Base-by-base conservation (phyloP, 225 moss, liverwort and hornwort genomes). In the Neckera pumila region DNA sequence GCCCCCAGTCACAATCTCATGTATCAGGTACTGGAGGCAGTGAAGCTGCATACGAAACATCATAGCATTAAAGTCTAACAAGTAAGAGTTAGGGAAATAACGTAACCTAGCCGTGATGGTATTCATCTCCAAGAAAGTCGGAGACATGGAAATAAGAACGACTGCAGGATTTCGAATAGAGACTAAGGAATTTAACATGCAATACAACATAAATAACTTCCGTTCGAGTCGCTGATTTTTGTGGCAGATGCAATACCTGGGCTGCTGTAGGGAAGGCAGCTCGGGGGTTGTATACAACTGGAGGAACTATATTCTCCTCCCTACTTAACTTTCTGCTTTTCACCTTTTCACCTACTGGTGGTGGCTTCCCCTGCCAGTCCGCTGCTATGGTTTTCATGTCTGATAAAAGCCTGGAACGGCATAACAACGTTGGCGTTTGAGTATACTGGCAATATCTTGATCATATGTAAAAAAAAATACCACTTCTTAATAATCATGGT, bases 221-320 rank as follows among this genome's bases (percentile, higher is more conserved):
- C 63, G 11, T 36, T 62, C 54, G 84, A 42, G 77, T 82, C 20
- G 36, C 53, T 76, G 36, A 43, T 72, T 61, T 42, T 75, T 27
- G 51, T 43, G 87, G 58, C 53, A 83, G 61, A 83, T 76, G 58
- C 58, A 84, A 80, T 90, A 95, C 94, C 97, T 98, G 98, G 86
- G 97, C 96, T 88, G 98, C 94, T 90, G 98, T 95, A 81, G 98
- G 98, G 87, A 96, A 91, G 79, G 97, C 96, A 86, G 97, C 93
- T 84, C 98, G 95, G 72, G 96, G 92, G 80, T 89, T 87, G 91
- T 94, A 96, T 79, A 90, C 81, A 69, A 92, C 83, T 42, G 93
- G 83, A 84, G 91, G 84, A 47, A 89, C 64, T 73, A 65, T 43
- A 80, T 88, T 91, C 73, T 97, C 98, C 60, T 98, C 98, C 75